Base-by-base conservation (phyloP, 2,329 filamentous ascomycete genomes). In the Exutisphaerella laricina region DNA sequence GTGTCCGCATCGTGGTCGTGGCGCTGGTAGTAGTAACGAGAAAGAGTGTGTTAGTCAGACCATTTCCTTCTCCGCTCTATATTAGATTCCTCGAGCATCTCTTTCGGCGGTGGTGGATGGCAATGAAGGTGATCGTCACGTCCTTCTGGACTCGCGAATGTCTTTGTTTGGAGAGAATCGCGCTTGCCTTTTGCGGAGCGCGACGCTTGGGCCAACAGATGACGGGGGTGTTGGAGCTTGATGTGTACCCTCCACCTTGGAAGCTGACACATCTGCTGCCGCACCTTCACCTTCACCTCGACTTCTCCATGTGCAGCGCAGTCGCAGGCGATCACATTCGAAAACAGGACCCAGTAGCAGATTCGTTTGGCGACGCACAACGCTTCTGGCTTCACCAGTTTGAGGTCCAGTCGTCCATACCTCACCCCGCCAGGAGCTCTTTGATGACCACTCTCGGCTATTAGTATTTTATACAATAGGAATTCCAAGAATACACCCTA, bases 1-100 rank as follows among this genome's bases (percentile, higher is more conserved):
- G 58, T 23, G 61, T 65, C 47, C 62, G 57, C 80, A 84, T 84
- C 54, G 46, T 68, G 51, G 18, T 35, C 16, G 14, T 35, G 23
- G 16, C 30, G 18, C n/a, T 43, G 30, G 17, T 6, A 13, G 26
- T 16, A n/a, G n/a, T n/a, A n/a, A n/a, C n/a, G n/a, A n/a, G n/a
- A n/a, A n/a, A n/a, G n/a, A n/a, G n/a, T n/a, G n/a, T n/a, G n/a
- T 18, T 31, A 21, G 21, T 47, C 35, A 54, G 21, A 49, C 39
- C 51, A 54, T 54, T 31, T 32, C 46, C 23, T 17, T n/a, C n/a
- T n/a, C n/a, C n/a, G 29, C 29, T 16, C 8, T 17, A 4, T 18
- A 18, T 23, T 16, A 37, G 3, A 9, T n/a, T 17, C 25, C 21
- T 13, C 18, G 25, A 26, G 23, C 17, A 28, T 26, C 23, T 18